Base-by-base conservation (phyloP, 768 basidiomycete species). In the Collybia mongolica region DNA sequence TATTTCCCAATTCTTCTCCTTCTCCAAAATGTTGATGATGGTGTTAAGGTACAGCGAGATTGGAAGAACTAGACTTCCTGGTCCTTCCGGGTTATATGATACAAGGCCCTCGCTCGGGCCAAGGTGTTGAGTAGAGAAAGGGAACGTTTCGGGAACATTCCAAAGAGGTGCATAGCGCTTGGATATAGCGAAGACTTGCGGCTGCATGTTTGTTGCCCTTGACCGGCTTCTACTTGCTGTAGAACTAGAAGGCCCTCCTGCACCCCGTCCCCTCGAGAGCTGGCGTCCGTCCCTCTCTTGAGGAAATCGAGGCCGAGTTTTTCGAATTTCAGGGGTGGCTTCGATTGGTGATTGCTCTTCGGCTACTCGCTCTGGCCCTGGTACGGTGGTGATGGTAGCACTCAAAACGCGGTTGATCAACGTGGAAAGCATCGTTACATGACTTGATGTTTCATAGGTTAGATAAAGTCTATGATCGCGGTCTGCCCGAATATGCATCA, bases 1-100 rank as follows among this genome's bases (percentile, higher is more conserved):
- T 36, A 98, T 75, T 51, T 98, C 97, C 95, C 96, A 98, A 54
- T 86, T 90, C 40, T 74, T 80, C 59, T 94, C 93, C 37, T 74
- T 74, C 50, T 86, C 80, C 36, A 98, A 67, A 53, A 97, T 76
- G 2, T 70, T 71, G 45, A 83, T 70, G 40, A 98, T 58, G 12
- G 75, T 75, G 8, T 61, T 59, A 5, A 98, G 75, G 62, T 96
- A 94, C 40, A 73, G 64, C 4, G 93, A 93, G 5, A 93, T 73
- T 0, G 86, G 88, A 2, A 99, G 71, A 51, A 87, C 73, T 11
- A 74, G 62, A 8, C 65, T 66, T 24, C 71, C 72, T 0, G 76
- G 69, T 23, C 71, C 74, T 1, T 63, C 60, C 0, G 81, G 80
- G 63, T 84, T 83, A 60, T 83, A 89, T 2, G 89, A 82, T 17